Evolutionary conservation across 495 filamentous ascomycete genomes (phyloP), one percentile per base, ranked within the genome.

Genomic region (Podospora conica): DNA sequence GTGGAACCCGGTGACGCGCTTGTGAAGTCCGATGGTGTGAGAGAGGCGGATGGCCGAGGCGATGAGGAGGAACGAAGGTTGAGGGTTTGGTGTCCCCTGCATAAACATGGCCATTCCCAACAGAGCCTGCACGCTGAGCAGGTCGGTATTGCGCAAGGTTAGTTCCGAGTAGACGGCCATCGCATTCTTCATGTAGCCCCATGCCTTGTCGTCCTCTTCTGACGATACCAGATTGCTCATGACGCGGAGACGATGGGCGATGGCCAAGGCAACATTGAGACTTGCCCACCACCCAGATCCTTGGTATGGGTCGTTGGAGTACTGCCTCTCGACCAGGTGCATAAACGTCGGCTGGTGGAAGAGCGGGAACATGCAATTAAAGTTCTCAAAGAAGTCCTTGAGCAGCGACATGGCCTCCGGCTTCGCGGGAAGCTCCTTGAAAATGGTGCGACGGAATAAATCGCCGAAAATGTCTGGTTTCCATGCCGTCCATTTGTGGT

Each of bases 311-410:
- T 96, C 89, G 40, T 83, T 79, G 18, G 93, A 93, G 77, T 97
- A 98, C 70, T 98, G 93, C 68, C 88, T 87, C 69, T 97, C 91
- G 22, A 97, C 91, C 15, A 98, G 79, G 73, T 96, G 91, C 91
- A 97, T 97, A 73, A 98, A 98, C 0, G 95, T 97, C 15, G 94
- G 92, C 75, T 97, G 92, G 74, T 98, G 95, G 74, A 96, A 98
- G 3, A 98, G 83, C 55, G 95, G 95, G 74, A 98, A 96, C 85
- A 97, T 91, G 86, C 92, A 92, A 79, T 98, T 98, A 82, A 98
- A 97, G 76, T 97, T 96, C 72, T 93, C 91, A 70, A 98, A 98
- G 74, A 87, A 98, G 73, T 98, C 95, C 75, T 90, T 92, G 64
- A 95, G 86, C 56, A 96, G 82, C 10, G 90, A 94, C 58, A 91